A percentile compares a stretch with the other conserved stretches of the same genome.
Evolutionary conservation across 1,139 yeast genomes (phyloP).

Genomic region (Pneumocystis oryctolagi): DNA sequence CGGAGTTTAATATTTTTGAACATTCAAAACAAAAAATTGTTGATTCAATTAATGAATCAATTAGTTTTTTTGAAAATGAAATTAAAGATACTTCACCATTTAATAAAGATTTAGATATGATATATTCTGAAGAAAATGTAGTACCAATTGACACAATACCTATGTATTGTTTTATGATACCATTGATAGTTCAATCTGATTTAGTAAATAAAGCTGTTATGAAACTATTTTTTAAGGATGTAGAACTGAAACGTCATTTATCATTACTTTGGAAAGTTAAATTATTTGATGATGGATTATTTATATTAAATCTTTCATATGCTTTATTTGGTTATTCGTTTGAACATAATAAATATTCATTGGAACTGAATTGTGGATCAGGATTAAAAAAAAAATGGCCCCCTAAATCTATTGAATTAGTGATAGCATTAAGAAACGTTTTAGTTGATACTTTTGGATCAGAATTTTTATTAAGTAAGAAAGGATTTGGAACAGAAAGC

Average conservation of each 20-base stretch:
- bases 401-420: background rate
- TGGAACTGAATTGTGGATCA: background rate
- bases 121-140: background rate
- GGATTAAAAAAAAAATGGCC: background rate
- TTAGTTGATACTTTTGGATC: background rate
- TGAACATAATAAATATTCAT: background rate
- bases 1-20: background rate
- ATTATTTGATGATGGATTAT: background rate
- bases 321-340: background rate
- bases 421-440: background rate
- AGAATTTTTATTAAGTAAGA: background rate
- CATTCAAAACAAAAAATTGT: background rate
- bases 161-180: background rate
- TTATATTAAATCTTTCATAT: background rate
- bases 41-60: background rate
- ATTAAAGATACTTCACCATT: background rate
- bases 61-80: background rate
- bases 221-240: background rate
- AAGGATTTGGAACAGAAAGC: background rate
- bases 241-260: background rate
- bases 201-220: background rate
- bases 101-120: background rate
- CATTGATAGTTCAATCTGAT: background rate
- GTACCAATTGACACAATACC: background rate
- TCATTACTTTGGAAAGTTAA: background rate